A percentile compares a stretch with the other conserved stretches of the same genome.
Evolutionary conservation across 768 basidiomycete species (phyloP).

Genomic region (Leccinellum luteum): DNA sequence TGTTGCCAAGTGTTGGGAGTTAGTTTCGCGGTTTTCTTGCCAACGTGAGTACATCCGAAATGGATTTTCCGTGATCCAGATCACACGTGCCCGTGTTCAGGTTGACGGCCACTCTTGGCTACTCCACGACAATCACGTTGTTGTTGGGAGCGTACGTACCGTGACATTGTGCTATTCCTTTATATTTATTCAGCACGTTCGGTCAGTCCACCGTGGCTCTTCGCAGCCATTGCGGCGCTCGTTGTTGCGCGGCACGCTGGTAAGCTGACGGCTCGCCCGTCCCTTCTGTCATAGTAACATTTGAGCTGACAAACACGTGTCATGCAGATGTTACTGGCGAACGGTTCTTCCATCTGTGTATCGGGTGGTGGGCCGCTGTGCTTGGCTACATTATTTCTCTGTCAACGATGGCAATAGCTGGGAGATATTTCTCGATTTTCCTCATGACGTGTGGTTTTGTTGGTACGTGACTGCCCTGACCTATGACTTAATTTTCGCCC

Average conservation of each 20-base stretch:
- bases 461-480: not conserved
- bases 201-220: conserved; percentile 59
- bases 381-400: not conserved
- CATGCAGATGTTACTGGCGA: not conserved
- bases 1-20: conserved; percentile 53
- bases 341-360: not conserved
- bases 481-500: not conserved
- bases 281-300: not conserved
- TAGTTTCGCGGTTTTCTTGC: conserved; percentile 63
- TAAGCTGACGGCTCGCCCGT: conserved; percentile 14
- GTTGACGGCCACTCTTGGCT: conserved; percentile 61
- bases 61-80: not conserved
- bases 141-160: conserved; percentile 54
- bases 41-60: conserved; percentile 34
- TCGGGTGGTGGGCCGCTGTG: not conserved
- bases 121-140: conserved; percentile 57
- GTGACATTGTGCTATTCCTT: not conserved
- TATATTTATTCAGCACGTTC: not conserved
- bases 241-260: conserved; percentile 57
- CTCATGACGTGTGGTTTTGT: not conserved
- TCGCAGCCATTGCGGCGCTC: conserved; percentile 48
- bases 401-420: not conserved
- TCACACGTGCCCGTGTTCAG: conserved; percentile 26
- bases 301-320: not conserved
- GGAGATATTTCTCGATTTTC: not conserved